A percentile compares a stretch with the other conserved stretches of the same genome.
phyloP scores from a whole-genome alignment of 2,329 filamentous ascomycete genomes.

The Xylariomycetidae sp. region DNA sequence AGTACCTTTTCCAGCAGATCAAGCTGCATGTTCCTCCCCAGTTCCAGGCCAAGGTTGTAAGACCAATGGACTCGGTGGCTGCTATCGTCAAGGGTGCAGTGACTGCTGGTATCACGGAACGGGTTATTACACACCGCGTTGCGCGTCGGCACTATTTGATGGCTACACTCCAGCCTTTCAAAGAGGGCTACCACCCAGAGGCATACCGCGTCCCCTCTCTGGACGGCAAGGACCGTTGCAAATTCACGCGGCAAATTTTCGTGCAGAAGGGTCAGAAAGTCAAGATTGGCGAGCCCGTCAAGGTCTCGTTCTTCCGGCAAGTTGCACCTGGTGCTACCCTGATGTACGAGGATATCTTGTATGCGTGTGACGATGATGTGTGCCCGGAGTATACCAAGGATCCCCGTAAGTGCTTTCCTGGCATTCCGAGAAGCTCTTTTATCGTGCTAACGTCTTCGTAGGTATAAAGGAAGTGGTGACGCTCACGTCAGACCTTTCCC shows the following conservation, averaged over 20 bases:
- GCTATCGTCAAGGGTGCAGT: slow-evolving; percentile 98
- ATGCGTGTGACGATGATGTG: slow-evolving; percentile 95
- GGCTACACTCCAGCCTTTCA: slow-evolving; percentile 97
- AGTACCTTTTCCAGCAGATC: slow-evolving; percentile 99
- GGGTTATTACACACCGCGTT: slow-evolving; percentile 93
- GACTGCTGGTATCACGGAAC: slow-evolving; percentile 94
- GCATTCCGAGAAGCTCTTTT: not conserved
- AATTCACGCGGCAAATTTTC: slow-evolving; percentile 97
- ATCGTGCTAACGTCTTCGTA: slow-evolving; percentile 35
- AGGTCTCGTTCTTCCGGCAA: slow-evolving; percentile 97
- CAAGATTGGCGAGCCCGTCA: slow-evolving; percentile 98
- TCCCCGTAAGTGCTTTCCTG: slow-evolving; percentile 69
- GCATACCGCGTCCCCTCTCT: slow-evolving; percentile 95
- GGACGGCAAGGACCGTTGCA: slow-evolving; percentile 96
- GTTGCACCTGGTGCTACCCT: slow-evolving; percentile 94
- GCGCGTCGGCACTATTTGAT: slow-evolving; percentile 97
- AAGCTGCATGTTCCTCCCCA: slow-evolving; percentile 97
- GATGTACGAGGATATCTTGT: slow-evolving; percentile 98
- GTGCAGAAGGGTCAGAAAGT: slow-evolving; percentile 98
- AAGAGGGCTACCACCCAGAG: slow-evolving; percentile 96
- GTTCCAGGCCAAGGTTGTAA: slow-evolving; percentile 96
- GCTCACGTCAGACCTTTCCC: slow-evolving; percentile 89
- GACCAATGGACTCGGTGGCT: slow-evolving; percentile 97
- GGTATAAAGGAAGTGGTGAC: slow-evolving; percentile 99
- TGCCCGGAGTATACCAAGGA: slow-evolving; percentile 99